phyloP scores from a whole-genome alignment of 129 eudicot genomes.

The Centaurea solstitialis region DNA sequence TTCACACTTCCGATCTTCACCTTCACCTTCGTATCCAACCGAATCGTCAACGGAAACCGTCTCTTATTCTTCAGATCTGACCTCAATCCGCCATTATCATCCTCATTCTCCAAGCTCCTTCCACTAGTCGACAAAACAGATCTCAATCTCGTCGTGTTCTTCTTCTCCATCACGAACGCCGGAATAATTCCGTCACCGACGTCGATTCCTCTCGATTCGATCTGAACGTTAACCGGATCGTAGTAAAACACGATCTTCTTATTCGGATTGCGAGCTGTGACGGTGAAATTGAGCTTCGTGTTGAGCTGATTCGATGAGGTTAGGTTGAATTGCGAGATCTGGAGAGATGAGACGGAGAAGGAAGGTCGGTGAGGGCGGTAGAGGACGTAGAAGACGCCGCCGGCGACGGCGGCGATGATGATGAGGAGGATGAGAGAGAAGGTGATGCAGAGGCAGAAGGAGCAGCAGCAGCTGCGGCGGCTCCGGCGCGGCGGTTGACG shows the following conservation, averaged over 20 bases:
- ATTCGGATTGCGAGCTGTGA: constrained; percentile 69
- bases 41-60: constrained; percentile 42
- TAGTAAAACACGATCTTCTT: constrained; percentile 50
- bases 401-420: constrained; percentile 63
- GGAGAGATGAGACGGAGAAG: constrained; percentile 64
- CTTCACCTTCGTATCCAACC: constrained; percentile 63
- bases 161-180: constrained; percentile 43
- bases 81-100: constrained; percentile 27
- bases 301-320: constrained; percentile 45
- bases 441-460: constrained; percentile 59
- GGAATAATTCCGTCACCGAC: constrained; percentile 58
- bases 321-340: constrained; percentile 57
- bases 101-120: constrained; percentile 38
- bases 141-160: constrained; percentile 50
- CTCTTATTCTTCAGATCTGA: constrained; percentile 51
- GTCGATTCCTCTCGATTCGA: constrained; percentile 39
- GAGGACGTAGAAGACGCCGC: constrained; percentile 55
- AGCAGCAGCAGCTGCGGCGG: constrained; percentile 65
- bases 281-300: constrained; percentile 55
- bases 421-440: constrained; percentile 45
- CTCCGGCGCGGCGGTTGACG: constrained; percentile 61
- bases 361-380: constrained; percentile 85
- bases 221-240: constrained; percentile 41
- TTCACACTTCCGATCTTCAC: constrained; percentile 58
- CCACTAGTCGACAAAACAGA: constrained; percentile 32